Percentiles rank a stretch among this genome's conserved stretches.
Evolutionary conservation across 768 basidiomycete species (phyloP).

Genomic region (Macrolepiota fuliginosa): DNA sequence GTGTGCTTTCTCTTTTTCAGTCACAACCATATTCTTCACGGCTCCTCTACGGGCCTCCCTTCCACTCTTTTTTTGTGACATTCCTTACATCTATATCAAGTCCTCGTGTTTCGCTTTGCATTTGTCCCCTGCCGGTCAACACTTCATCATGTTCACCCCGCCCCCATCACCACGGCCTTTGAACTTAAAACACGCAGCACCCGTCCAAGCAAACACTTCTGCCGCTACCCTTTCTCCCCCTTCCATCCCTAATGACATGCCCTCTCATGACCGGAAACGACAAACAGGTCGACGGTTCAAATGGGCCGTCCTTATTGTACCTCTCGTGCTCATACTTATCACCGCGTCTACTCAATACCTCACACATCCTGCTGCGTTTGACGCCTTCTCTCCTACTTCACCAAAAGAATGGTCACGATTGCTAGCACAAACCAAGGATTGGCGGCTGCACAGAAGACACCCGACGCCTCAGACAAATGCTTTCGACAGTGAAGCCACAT

Average conservation of each 20-base stretch:
- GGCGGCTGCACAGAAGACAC: conserved; percentile 44
- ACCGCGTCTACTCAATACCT: conserved; percentile 51
- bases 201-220: neutral
- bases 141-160: conserved; percentile 30
- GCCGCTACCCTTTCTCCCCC: neutral
- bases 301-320: conserved; percentile 56
- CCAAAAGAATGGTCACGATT: conserved; percentile 18
- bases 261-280: conserved; percentile 32
- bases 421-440: conserved; percentile 19
- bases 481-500: neutral
- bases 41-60: conserved; percentile 18
- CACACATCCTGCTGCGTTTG: conserved; percentile 45
- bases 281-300: conserved; percentile 40
- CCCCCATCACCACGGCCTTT: conserved; percentile 30
- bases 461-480: conserved; percentile 22
- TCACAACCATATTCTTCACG: conserved; percentile 24
- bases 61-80: conserved; percentile 16
- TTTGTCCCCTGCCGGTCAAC: neutral
- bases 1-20: neutral
- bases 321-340: conserved; percentile 52
- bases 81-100: conserved; percentile 2
- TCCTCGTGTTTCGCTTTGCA: neutral
- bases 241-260: conserved; percentile 6
- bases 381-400: conserved; percentile 29
- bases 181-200: neutral